Evolutionary conservation across 768 basidiomycete genomes (phyloP).

Genomic region (Kwoniella heveanensis): DNA sequence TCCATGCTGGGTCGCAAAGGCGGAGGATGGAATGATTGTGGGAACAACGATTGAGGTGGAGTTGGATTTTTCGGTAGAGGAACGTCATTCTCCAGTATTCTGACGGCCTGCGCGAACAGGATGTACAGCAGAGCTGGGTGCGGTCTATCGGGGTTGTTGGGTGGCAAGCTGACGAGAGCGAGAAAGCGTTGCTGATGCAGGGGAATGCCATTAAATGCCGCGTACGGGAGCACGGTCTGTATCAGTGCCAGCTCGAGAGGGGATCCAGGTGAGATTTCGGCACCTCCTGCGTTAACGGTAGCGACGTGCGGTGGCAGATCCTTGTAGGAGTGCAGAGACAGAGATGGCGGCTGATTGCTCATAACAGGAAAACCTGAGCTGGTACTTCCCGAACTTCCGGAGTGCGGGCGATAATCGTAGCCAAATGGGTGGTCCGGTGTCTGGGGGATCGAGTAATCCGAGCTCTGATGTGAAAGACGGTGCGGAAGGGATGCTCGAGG

Average conservation of each 20-base stretch:
- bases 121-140: slow-evolving; percentile 52
- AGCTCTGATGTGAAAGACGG: background rate
- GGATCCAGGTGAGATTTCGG: slow-evolving; percentile 38
- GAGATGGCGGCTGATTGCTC: slow-evolving; percentile 1
- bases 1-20: slow-evolving; percentile 12
- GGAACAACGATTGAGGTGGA: slow-evolving; percentile 18
- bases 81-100: slow-evolving; percentile 24
- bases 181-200: slow-evolving; percentile 49
- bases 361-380: background rate
- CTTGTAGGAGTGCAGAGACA: slow-evolving; percentile 5
- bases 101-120: slow-evolving; percentile 47
- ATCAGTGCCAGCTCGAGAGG: slow-evolving; percentile 38
- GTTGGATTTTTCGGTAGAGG: slow-evolving; percentile 25
- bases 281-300: slow-evolving; percentile 6
- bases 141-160: slow-evolving; percentile 34
- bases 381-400: slow-evolving; percentile 3
- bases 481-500: slow-evolving; percentile 2
- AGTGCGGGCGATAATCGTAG: slow-evolving; percentile 8
- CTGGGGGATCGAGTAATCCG: background rate
- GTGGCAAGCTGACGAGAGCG: slow-evolving; percentile 32
- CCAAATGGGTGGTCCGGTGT: background rate
- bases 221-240: slow-evolving; percentile 42
- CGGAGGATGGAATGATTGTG: slow-evolving; percentile 3
- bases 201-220: slow-evolving; percentile 42
- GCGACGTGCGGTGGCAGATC: slow-evolving; percentile 12